Percentiles rank a stretch among this genome's conserved stretches.
phyloP scores from a whole-genome alignment of 2,329 filamentous ascomycete species.

The Colletotrichum viniferum region DNA sequence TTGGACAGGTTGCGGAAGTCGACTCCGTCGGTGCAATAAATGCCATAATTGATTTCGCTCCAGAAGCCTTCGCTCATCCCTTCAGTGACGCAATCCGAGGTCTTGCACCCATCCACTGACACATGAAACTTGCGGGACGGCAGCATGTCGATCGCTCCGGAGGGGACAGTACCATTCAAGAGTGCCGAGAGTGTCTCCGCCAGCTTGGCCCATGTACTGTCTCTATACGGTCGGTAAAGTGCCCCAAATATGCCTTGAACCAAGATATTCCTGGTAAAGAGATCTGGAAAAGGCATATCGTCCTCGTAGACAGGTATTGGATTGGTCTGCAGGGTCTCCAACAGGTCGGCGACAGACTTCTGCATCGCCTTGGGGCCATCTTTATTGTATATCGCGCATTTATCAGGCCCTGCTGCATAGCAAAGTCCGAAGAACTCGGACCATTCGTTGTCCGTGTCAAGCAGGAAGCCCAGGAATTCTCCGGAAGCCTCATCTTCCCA shows the following conservation, averaged over 20 bases:
- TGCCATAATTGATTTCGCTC: conserved; percentile 14
- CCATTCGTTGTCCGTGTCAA: not conserved
- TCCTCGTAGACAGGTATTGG: not conserved
- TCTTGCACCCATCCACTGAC: not conserved
- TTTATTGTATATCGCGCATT: not conserved
- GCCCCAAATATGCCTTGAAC: not conserved
- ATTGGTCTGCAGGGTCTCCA: not conserved
- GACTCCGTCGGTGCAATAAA: conserved; percentile 40
- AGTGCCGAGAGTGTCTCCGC: not conserved
- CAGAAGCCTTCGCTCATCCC: not conserved
- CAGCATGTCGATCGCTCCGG: not conserved
- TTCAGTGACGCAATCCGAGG: not conserved
- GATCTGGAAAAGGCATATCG: not conserved
- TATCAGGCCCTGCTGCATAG: not conserved
- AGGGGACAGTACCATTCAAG: not conserved
- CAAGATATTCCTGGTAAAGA: not conserved
- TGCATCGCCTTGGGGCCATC: not conserved
- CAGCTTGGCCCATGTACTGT: not conserved
- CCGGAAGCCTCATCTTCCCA: conserved; percentile 37
- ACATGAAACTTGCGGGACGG: not conserved
- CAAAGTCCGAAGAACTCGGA: not conserved
- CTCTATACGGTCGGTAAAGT: not conserved
- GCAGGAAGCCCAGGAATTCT: not conserved
- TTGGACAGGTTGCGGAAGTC: conserved; percentile 24
- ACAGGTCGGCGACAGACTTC: not conserved